Conservation (phyloP, 2,329 filamentous ascomycete genomes). For the Knoxdaviesia capensis region DNA sequence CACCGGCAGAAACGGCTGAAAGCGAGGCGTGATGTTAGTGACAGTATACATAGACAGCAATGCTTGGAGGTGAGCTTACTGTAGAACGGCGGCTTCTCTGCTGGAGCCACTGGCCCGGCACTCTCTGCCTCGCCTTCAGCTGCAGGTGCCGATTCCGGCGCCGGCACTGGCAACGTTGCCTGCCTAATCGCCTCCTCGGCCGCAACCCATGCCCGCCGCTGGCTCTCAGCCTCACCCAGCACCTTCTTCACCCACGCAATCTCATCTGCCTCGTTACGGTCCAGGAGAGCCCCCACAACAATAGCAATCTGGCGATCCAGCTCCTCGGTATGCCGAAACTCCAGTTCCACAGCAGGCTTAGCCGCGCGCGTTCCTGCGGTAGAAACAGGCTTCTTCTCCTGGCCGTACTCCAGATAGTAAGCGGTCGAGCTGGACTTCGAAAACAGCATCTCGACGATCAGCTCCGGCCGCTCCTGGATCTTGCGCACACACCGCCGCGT, state of each 20-base stretch:
- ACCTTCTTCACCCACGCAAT: constrained; percentile 67
- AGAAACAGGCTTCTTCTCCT: constrained; percentile 43
- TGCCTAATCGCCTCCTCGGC: constrained; percentile 35
- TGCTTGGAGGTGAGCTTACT: constrained; percentile 10
- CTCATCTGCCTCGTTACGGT: constrained; percentile 56
- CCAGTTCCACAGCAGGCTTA: constrained; percentile 59
- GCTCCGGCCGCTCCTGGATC: constrained; percentile 63
- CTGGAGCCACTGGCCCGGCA: neutral
- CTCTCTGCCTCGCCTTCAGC: constrained; percentile 6
- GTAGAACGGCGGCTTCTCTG: constrained; percentile 13
- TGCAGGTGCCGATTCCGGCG: neutral
- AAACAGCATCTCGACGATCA: constrained; percentile 84
- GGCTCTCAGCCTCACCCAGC: constrained; percentile 44
- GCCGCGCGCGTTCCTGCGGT: constrained; percentile 38
- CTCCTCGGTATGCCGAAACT: constrained; percentile 55
- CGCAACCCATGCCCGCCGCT: constrained; percentile 61
- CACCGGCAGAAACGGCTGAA: constrained; percentile 40
- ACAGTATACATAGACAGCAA: neutral
- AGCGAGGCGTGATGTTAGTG: constrained; percentile 10
- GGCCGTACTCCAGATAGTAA: constrained; percentile 79
- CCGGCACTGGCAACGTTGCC: constrained; percentile 17
- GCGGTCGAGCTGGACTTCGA: constrained; percentile 72
- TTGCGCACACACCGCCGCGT: constrained; percentile 68
- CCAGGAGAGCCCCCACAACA: constrained; percentile 58
- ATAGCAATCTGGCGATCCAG: constrained; percentile 57